A percentile compares a stretch with the other conserved stretches of the same genome.
phyloP scores from a whole-genome alignment of 2,329 filamentous ascomycete species.

The Cordyceps cicadae region DNA sequence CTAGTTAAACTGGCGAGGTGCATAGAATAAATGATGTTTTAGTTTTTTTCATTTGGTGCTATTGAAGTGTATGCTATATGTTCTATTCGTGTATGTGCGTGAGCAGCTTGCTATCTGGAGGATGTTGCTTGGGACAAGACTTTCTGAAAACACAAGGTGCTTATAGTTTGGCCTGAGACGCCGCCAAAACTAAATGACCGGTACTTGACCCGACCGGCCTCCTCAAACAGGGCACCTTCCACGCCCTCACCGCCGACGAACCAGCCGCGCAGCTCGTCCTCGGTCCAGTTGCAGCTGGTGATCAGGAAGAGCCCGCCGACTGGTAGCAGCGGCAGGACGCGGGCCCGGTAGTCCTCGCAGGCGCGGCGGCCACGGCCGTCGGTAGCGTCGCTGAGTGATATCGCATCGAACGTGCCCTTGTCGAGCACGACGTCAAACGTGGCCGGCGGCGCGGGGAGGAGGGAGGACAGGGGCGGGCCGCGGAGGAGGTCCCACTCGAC shows the following conservation, averaged over 20 bases:
- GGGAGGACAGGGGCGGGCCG: constrained; percentile 35
- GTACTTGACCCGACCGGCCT: constrained; percentile 66
- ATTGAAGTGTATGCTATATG: constrained; percentile 9
- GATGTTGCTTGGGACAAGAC: constrained; percentile 8
- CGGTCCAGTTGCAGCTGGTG: constrained; percentile 98
- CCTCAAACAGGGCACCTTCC: constrained; percentile 40
- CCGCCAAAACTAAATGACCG: constrained; percentile 85
- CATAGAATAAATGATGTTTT: constrained; percentile 10
- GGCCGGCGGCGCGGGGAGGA: constrained; percentile 26
- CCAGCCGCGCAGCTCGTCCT: constrained; percentile 74
- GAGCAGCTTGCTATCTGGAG: constrained; percentile 11
- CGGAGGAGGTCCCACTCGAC: constrained; percentile 56
- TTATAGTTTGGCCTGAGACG: constrained; percentile 79
- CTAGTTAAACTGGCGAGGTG: background rate
- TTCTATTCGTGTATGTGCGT: constrained; percentile 16
- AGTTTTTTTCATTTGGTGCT: constrained; percentile 1
- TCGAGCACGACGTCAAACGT: constrained; percentile 85
- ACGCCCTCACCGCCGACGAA: constrained; percentile 44
- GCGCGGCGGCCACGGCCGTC: constrained; percentile 49
- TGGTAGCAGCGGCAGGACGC: constrained; percentile 61
- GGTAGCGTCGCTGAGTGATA: constrained; percentile 60
- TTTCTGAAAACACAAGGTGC: constrained; percentile 70
- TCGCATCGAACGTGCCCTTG: constrained; percentile 96
- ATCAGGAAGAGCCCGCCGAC: constrained; percentile 68
- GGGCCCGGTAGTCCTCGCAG: constrained; percentile 66